Percentiles rank a stretch among this genome's conserved stretches.
Evolutionary conservation across 139 green algal genomes (phyloP).

Genomic region (Closterium sp.): DNA sequence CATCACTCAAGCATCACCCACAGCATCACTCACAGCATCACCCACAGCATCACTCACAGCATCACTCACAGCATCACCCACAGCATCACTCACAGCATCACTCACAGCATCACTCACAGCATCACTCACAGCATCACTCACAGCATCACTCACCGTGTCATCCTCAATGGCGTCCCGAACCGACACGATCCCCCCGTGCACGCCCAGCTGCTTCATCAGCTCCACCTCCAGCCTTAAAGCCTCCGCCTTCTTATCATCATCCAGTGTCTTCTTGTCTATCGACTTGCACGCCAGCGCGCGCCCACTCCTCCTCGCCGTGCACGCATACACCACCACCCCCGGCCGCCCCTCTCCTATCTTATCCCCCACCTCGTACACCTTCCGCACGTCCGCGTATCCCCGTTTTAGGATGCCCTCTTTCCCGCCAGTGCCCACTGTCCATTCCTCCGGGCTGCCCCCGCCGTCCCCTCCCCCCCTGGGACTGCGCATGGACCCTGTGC

Average conservation of each 20-base stretch:
- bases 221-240: neutral
- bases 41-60: too few species aligned
- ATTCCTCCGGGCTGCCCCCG: neutral
- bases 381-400: neutral
- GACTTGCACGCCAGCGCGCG: neutral
- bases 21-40: too few species aligned
- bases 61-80: too few species aligned
- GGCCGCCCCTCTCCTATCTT: neutral
- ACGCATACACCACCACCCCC: neutral
- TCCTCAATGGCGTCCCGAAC: neutral
- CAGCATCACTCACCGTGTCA: neutral
- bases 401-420: neutral
- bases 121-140: too few species aligned
- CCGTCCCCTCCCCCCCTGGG: neutral
- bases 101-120: too few species aligned
- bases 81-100: too few species aligned
- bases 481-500: neutral
- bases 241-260: conserved; percentile 7
- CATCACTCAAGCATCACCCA: too few species aligned
- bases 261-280: conserved; percentile 1
- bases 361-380: neutral
- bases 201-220: conserved; percentile 1
- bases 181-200: neutral
- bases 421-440: neutral
- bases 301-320: neutral